Conservation (phyloP, 148 eudicot species). For the Rhododendron molle region DNA sequence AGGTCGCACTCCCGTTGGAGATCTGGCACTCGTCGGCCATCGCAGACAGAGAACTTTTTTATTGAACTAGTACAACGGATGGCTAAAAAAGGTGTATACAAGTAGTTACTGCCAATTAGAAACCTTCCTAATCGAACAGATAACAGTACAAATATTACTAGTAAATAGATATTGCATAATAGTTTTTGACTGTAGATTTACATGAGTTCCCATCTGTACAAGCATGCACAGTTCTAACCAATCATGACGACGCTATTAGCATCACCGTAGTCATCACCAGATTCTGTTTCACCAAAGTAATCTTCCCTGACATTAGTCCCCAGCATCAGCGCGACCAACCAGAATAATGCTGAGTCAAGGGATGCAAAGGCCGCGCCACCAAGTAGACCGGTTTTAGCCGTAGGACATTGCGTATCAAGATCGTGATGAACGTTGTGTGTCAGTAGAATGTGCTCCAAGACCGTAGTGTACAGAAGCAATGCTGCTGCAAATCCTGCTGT, state of each 20-base stretch:
- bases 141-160: background rate
- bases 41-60: background rate
- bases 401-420: background rate
- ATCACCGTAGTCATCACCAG: background rate
- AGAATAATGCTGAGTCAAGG: background rate
- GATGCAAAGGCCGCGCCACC: constrained; percentile 7
- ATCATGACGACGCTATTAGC: background rate
- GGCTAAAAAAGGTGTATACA: background rate
- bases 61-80: background rate
- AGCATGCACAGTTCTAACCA: background rate
- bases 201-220: background rate
- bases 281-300: background rate
- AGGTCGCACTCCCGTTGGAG: no score
- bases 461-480: background rate
- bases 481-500: constrained; percentile 3
- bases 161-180: background rate
- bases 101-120: background rate
- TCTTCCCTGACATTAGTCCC: background rate
- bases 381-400: background rate
- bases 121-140: background rate
- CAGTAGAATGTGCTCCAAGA: background rate
- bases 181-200: background rate
- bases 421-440: background rate
- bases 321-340: background rate
- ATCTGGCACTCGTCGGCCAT: background rate